Conservation (phyloP, 257 asterid species). For the Striga asiatica region DNA sequence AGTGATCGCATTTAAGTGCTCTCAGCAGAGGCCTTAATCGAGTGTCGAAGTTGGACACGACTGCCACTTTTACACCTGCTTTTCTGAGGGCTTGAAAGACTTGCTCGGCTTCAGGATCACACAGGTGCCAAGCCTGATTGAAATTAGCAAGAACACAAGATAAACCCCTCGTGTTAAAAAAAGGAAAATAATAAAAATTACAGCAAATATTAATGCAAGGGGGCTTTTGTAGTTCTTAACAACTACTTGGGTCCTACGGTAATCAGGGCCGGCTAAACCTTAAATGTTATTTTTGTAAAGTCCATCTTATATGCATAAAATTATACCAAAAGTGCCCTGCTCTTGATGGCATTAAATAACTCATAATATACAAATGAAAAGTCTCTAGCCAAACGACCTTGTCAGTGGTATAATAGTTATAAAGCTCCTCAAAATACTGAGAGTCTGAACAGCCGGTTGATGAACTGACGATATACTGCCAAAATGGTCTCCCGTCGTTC, state of each 20-base stretch:
- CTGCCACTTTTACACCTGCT: slow-evolving; percentile 75
- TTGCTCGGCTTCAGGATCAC: slow-evolving; percentile 84
- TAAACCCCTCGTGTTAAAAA: no score
- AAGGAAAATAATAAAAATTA: no score
- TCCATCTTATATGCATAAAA: no score
- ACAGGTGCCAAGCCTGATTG: slow-evolving; percentile 92
- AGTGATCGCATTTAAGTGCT: slow-evolving; percentile 85
- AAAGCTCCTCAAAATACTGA: slow-evolving; percentile 92
- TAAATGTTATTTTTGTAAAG: no score
- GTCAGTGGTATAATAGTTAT: slow-evolving; percentile 74
- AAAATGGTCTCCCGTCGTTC: slow-evolving; percentile 89
- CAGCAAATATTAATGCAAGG: no score
- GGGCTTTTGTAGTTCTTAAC: no score
- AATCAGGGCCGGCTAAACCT: no score
- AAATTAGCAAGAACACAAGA: no score
- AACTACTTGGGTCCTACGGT: no score
- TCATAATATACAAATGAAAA: background rate
- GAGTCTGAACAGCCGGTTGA: slow-evolving; percentile 95
- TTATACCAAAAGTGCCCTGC: no score
- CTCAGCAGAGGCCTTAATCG: slow-evolving; percentile 74
- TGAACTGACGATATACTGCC: slow-evolving; percentile 91
- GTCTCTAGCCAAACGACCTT: slow-evolving; percentile 38
- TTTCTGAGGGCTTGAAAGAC: slow-evolving; percentile 69
- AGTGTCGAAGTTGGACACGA: slow-evolving; percentile 93
- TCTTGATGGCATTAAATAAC: no score